Evolutionary conservation across 176 grass and related monocot genomes (phyloP).

Genomic region (Pharus latifolius): DNA sequence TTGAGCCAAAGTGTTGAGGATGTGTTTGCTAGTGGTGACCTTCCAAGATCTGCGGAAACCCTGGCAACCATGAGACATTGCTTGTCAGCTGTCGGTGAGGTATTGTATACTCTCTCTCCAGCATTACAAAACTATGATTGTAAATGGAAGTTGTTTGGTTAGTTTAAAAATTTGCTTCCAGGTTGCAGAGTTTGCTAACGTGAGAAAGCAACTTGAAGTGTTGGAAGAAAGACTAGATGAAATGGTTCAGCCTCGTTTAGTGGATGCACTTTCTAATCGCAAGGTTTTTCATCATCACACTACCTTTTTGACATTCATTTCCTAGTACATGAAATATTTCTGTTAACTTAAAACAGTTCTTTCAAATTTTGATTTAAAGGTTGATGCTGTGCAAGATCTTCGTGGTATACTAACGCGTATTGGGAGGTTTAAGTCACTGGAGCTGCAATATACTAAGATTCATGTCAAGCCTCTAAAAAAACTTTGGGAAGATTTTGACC

Average conservation of each 20-base stretch:
- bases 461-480: constrained; percentile 91
- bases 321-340: not conserved
- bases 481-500: constrained; percentile 95
- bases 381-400: constrained; percentile 88
- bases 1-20: constrained; percentile 95
- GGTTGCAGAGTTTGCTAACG: constrained; percentile 99
- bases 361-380: constrained; percentile 34
- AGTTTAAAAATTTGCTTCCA: constrained; percentile 26
- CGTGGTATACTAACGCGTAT: constrained; percentile 83
- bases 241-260: constrained; percentile 86
- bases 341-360: constrained; percentile 15
- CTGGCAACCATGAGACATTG: constrained; percentile 99
- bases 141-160: not conserved
- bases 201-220: constrained; percentile 97
- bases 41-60: constrained; percentile 89
- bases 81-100: constrained; percentile 98
- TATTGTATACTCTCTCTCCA: not conserved
- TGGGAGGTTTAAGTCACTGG: constrained; percentile 86
- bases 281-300: constrained; percentile 39
- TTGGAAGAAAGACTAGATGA: constrained; percentile 93
- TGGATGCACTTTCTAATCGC: constrained; percentile 87
- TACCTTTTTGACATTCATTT: not conserved
- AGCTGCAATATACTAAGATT: constrained; percentile 87
- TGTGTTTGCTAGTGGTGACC: constrained; percentile 99
- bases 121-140: not conserved